phyloP scores from a whole-genome alignment of 352 stramenopile genomes.

The Aphanomyces cochlioides region DNA sequence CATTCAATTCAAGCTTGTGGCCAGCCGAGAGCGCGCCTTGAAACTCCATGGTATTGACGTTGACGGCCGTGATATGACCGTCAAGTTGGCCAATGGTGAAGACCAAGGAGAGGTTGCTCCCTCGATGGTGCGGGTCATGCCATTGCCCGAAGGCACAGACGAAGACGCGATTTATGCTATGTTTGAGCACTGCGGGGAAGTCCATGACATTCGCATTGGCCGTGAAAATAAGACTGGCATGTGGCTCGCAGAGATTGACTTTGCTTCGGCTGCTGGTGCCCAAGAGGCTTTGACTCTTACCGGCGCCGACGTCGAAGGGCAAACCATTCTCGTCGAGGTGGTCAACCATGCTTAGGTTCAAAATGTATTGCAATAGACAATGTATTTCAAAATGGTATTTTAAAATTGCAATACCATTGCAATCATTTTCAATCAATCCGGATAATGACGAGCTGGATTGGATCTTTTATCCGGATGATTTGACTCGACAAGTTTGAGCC shows the following conservation, averaged over 20 bases:
- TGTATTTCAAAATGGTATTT: too few species aligned
- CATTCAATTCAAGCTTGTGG: background rate
- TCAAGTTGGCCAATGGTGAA: background rate
- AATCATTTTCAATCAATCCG: too few species aligned
- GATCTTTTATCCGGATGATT: slow-evolving; percentile 1
- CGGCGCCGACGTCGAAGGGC: slow-evolving; percentile 88
- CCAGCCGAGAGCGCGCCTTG: background rate
- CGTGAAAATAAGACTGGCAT: slow-evolving; percentile 95
- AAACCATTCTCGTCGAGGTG: slow-evolving; percentile 80
- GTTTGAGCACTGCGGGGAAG: slow-evolving; percentile 95
- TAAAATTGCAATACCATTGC: background rate
- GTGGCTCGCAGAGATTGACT: slow-evolving; percentile 97
- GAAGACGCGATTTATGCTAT: slow-evolving; percentile 90
- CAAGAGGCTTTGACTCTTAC: slow-evolving; percentile 89
- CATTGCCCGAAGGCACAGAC: slow-evolving; percentile 92
- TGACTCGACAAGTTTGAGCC: background rate
- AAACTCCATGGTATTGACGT: background rate
- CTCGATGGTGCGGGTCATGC: background rate
- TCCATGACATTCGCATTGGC: slow-evolving; percentile 91
- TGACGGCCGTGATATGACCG: background rate
- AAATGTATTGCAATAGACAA: background rate
- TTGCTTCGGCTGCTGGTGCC: slow-evolving; percentile 88
- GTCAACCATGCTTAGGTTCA: background rate
- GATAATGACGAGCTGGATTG: background rate
- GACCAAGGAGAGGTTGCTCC: background rate